These are phyloP conservation scores for Tuber brumale DNA, from an alignment of 495 filamentous ascomycete species.

Conservation along the genomic window DNA sequence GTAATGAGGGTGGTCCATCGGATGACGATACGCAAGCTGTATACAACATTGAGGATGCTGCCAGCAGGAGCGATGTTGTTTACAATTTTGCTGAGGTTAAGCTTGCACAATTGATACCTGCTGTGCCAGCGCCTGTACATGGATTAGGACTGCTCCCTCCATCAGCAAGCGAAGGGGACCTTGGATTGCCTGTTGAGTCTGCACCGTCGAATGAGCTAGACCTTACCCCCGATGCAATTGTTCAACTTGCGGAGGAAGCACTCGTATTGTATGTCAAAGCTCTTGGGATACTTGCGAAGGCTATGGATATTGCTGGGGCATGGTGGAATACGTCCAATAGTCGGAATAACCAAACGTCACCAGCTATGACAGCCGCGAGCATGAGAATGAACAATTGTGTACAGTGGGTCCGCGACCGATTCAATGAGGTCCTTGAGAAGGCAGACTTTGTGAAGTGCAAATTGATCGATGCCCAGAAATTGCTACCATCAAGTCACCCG, in stretches of 20 bases:
- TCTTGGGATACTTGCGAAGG: slow-evolving; percentile 75
- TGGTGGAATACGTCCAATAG: slow-evolving; percentile 65
- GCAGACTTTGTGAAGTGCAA: slow-evolving; percentile 83
- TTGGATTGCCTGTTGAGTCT: slow-evolving; percentile 43
- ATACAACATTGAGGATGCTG: slow-evolving; percentile 79
- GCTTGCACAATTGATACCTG: slow-evolving; percentile 87
- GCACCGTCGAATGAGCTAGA: slow-evolving; percentile 44
- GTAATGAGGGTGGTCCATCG: slow-evolving; percentile 23
- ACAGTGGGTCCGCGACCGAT: slow-evolving; percentile 86
- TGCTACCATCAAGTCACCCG: slow-evolving; percentile 75
- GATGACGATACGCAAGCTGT: slow-evolving; percentile 79
- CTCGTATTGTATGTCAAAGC: slow-evolving; percentile 94
- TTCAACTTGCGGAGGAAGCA: slow-evolving; percentile 86
- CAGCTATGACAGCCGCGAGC: slow-evolving; percentile 48
- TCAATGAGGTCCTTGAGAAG: slow-evolving; percentile 95
- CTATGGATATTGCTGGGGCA: slow-evolving; percentile 90
- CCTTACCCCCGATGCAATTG: slow-evolving; percentile 76
- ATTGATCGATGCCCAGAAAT: slow-evolving; percentile 76
- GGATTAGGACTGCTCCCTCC: slow-evolving; percentile 35
- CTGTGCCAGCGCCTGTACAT: slow-evolving; percentile 58
- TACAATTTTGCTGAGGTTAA: slow-evolving; percentile 97
- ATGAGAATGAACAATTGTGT: slow-evolving; percentile 84
- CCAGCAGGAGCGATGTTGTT: slow-evolving; percentile 87
- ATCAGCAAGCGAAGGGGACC: slow-evolving; percentile 27
- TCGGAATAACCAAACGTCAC: slow-evolving; percentile 43